These are phyloP conservation scores for Kodamaea suecica DNA, from an alignment of 1,139 yeast genomes.

Conservation along the genomic window DNA sequence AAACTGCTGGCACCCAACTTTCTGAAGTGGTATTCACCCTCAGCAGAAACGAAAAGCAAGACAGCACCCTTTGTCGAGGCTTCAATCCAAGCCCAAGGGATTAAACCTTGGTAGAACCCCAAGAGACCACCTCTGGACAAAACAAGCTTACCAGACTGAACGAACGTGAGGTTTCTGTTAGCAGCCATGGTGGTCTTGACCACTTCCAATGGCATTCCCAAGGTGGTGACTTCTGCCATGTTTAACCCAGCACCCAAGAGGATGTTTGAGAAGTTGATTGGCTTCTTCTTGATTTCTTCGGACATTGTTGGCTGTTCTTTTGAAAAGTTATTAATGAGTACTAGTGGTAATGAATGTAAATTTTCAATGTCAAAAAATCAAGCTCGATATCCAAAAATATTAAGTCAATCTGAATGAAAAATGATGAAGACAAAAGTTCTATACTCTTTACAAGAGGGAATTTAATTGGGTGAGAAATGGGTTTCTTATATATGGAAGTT, in stretches of 20 bases:
- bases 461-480: too few species aligned
- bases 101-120: constrained; percentile 95
- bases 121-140: constrained; percentile 90
- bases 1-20: constrained; percentile 66
- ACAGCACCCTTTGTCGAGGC: constrained; percentile 99
- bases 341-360: too few species aligned
- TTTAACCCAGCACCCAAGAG: constrained; percentile 91
- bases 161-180: constrained; percentile 67
- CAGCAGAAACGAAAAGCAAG: constrained; percentile 87
- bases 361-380: too few species aligned
- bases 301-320: constrained; percentile 10
- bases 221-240: constrained; percentile 86
- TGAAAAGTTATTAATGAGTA: neutral
- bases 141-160: constrained; percentile 68
- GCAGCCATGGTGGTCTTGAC: constrained; percentile 98
- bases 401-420: too few species aligned
- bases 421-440: too few species aligned
- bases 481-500: too few species aligned
- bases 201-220: constrained; percentile 97
- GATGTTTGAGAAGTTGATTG: constrained; percentile 84
- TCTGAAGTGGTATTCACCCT: constrained; percentile 77
- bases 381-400: too few species aligned
- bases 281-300: constrained; percentile 63
- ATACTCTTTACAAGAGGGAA: too few species aligned
- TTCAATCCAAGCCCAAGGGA: constrained; percentile 99